Evolutionary conservation across 495 filamentous ascomycete genomes (phyloP).

Genomic region (Articulospora tetracladia): DNA sequence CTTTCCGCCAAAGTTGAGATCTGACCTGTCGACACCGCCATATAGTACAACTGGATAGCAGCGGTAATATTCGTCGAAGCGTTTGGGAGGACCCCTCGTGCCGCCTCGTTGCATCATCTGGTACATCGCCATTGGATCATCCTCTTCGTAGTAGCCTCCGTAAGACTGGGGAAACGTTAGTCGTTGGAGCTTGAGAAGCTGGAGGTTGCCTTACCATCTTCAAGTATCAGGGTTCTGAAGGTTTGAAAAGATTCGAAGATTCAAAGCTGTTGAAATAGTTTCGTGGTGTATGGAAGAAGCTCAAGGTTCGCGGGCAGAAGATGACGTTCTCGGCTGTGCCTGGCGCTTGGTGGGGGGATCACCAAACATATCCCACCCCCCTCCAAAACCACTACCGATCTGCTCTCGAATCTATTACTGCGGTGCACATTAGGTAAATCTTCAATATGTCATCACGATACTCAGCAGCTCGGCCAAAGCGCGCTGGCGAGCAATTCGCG

Average conservation of each 20-base stretch:
- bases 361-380: not conserved
- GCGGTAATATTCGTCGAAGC: slow-evolving; percentile 97
- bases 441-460: slow-evolving; percentile 56
- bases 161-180: slow-evolving; percentile 24
- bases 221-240: not conserved
- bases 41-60: slow-evolving; percentile 94
- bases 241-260: not conserved
- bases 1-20: slow-evolving; percentile 94
- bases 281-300: slow-evolving; percentile 5
- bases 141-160: slow-evolving; percentile 50
- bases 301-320: slow-evolving; percentile 13
- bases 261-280: not conserved
- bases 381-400: not conserved
- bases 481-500: slow-evolving; percentile 73
- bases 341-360: slow-evolving; percentile 3
- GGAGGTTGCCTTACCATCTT: slow-evolving; percentile 25
- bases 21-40: slow-evolving; percentile 84
- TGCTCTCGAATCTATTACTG: not conserved
- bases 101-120: slow-evolving; percentile 30
- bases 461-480: slow-evolving; percentile 72
- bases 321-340: slow-evolving; percentile 25
- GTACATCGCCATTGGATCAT: slow-evolving; percentile 51
- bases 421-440: not conserved
- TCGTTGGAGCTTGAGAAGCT: not conserved
- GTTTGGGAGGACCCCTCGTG: slow-evolving; percentile 27